Evolutionary conservation across 257 asterid species (phyloP).

Genomic region (Solanum bulbocastanum): DNA sequence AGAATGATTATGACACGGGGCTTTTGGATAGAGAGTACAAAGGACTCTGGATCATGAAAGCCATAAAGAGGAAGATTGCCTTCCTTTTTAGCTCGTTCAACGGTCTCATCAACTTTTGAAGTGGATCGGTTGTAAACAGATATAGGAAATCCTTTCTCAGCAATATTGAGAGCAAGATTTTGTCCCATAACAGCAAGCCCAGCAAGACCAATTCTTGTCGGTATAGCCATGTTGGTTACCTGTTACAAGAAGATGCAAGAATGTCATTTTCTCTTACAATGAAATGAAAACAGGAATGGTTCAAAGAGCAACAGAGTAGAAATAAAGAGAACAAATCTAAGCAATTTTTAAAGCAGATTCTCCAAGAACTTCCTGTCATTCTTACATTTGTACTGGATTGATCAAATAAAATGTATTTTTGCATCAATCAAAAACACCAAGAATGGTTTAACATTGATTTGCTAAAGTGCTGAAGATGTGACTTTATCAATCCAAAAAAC

Average conservation of each 20-base stretch:
- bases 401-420: neutral
- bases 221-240: slow-evolving; percentile 45
- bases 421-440: neutral
- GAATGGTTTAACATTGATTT: neutral
- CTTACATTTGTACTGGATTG: neutral
- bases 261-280: neutral
- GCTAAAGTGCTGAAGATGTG: neutral
- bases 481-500: neutral
- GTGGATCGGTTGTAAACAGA: slow-evolving; percentile 94
- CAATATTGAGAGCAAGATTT: slow-evolving; percentile 94
- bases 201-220: slow-evolving; percentile 91
- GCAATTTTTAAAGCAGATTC: neutral
- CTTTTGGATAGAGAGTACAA: slow-evolving; percentile 80
- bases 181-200: slow-evolving; percentile 99
- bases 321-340: neutral
- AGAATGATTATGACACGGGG: slow-evolving; percentile 94
- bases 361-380: neutral
- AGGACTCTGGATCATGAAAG: slow-evolving; percentile 76
- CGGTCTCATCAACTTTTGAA: slow-evolving; percentile 91
- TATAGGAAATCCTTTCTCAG: slow-evolving; percentile 95
- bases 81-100: slow-evolving; percentile 79
- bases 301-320: neutral
- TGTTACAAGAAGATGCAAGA: neutral
- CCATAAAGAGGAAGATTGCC: slow-evolving; percentile 83
- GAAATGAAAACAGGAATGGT: neutral